Base-by-base conservation (phyloP, 2,329 filamentous ascomycete species). In the Phyllosticta citrichinensis region DNA sequence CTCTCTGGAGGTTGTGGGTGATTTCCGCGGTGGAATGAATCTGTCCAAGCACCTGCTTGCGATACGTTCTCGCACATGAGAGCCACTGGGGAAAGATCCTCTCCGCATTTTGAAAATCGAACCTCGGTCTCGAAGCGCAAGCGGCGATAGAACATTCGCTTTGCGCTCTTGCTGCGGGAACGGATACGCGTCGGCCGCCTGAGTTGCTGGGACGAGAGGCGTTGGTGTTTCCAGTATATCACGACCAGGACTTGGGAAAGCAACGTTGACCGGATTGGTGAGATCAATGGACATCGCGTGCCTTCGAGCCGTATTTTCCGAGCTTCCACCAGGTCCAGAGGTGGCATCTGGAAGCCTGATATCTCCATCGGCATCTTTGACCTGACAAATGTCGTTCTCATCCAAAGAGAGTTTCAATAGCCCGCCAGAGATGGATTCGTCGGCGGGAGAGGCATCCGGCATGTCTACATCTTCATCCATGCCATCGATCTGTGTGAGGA, bases 21-120 rank as follows among this genome's bases (percentile, higher is more conserved):
- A 74, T 56, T 76, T 74, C 55, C 80, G 75, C 58, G 68, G 67
- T 33, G 81, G 77, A 53, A 87, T 79, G 67, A 86, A 87, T 27
- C 85, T 79, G 69, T 87, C 85, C 22, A 79, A 79, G 11, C 75
- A 77, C 27, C 64, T 70, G 40, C 65, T 65, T 50, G 62, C 60
- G 55, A 63, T 66, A 53, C 65, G 63, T 51, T 66, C 58, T 27
- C 65, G 61, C 51, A 63, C 62, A 33, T 69, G 53, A 0, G 65
- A 30, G 6, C 71, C 69, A 14, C 68, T 69, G 9, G 68, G 64
- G 50, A 66, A 57, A 22, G 62, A 63, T 66, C 68, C 70, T 63
- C 73, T 71, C 60, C 70, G 70, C 50, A 68, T 64, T 53, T 70
- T 69, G 11, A 74, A 57, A 20, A 71, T 71, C 55, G 69, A 73